Percentiles rank a stretch among this genome's conserved stretches.
Evolutionary conservation across 306 rosid species (phyloP).

Genomic region (Cajanus cajan): DNA sequence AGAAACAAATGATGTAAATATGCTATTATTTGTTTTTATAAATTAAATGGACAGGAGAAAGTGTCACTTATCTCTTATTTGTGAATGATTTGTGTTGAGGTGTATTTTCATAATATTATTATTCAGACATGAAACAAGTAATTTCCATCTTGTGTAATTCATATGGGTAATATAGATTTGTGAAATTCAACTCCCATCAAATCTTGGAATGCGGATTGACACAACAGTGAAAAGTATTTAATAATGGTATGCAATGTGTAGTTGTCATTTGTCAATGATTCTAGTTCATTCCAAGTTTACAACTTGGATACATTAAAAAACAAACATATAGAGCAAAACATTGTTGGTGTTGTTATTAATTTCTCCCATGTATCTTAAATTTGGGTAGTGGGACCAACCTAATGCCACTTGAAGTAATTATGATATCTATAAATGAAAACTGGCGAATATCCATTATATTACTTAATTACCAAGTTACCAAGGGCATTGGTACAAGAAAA

Average conservation of each 20-base stretch:
- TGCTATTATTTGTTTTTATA: no score
- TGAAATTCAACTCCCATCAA: conserved; percentile 12
- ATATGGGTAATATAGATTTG: background rate
- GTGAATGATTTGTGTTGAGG: background rate
- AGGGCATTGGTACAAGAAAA: conserved; percentile 30
- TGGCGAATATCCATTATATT: conserved; percentile 1
- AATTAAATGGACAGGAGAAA: no score
- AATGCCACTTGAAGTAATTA: background rate
- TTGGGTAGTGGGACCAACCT: background rate
- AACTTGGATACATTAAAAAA: conserved; percentile 2
- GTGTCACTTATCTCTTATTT: background rate
- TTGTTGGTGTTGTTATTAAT: background rate
- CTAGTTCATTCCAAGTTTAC: conserved; percentile 12
- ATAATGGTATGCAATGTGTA: background rate
- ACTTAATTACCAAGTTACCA: no score
- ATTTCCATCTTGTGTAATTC: no score
- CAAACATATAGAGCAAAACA: background rate
- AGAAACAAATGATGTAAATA: no score
- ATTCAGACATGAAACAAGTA: background rate
- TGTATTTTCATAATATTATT: background rate
- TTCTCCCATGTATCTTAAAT: background rate
- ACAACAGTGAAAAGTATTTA: background rate
- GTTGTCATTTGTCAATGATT: background rate
- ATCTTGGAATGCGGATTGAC: conserved; percentile 9
- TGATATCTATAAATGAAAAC: background rate